These are phyloP conservation scores for Umbelopsis sp. DNA, from an alignment of 371 early-diverging fungal genomes.

Conservation along the genomic window DNA sequence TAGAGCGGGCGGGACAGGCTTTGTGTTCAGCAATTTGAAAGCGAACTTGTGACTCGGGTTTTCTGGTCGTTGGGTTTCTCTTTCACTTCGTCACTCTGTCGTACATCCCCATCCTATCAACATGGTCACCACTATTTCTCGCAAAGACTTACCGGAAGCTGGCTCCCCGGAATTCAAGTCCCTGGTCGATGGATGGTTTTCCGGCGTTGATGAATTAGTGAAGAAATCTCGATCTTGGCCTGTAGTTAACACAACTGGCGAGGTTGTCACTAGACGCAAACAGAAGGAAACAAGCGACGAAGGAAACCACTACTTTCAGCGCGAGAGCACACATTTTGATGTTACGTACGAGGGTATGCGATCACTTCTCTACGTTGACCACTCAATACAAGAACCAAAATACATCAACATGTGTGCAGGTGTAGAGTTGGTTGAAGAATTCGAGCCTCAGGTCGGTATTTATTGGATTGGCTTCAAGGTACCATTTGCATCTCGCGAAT, in stretches of 20 bases:
- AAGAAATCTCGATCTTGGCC: background rate
- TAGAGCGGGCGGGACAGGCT: background rate
- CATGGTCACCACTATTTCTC: constrained; percentile 2
- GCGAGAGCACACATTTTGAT: constrained; percentile 24
- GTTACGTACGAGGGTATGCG: constrained; percentile 27
- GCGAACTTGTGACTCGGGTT: background rate
- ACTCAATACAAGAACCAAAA: constrained; percentile 27
- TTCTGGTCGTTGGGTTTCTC: background rate
- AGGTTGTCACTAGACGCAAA: constrained; percentile 6
- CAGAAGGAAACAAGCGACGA: constrained; percentile 11
- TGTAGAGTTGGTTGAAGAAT: constrained; percentile 19
- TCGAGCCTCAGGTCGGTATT: constrained; percentile 28
- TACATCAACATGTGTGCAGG: constrained; percentile 29
- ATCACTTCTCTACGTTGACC: constrained; percentile 24
- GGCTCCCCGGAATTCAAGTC: constrained; percentile 4
- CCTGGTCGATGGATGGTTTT: background rate
- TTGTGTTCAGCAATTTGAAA: background rate
- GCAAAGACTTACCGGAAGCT: background rate
- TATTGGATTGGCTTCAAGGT: constrained; percentile 38
- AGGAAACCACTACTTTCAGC: constrained; percentile 25
- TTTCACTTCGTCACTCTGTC: background rate
- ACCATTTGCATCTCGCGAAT: constrained; percentile 31
- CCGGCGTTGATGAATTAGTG: background rate
- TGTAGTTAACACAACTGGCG: background rate
- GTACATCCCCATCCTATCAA: background rate